Evolutionary conservation across 2,329 filamentous ascomycete genomes (phyloP).

Genomic region (Fusarium sp.): DNA sequence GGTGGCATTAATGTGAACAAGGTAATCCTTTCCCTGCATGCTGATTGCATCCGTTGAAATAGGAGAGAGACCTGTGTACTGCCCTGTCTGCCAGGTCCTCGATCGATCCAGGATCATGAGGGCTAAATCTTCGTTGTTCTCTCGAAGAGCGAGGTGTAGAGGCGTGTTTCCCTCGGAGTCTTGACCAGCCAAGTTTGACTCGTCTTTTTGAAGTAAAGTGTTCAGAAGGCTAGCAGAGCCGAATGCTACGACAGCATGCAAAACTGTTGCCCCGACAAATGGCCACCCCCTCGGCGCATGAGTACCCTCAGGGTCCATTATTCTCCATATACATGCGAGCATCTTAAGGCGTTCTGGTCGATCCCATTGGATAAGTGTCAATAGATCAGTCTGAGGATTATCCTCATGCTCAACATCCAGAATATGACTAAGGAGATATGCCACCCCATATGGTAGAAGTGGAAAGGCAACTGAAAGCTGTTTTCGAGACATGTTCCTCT

Average conservation of each 20-base stretch:
- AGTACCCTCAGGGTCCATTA: neutral
- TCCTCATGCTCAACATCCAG: rapidly evolving
- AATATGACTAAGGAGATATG: neutral
- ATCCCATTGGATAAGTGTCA: neutral
- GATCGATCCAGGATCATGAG: neutral
- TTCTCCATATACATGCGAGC: neutral
- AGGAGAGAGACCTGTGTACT: neutral
- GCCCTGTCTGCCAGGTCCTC: rapidly evolving
- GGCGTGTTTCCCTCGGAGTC: neutral
- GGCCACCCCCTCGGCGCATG: neutral
- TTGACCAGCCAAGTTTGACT: rapidly evolving
- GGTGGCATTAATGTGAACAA: neutral
- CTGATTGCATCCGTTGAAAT: rapidly evolving
- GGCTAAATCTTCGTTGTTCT: rapidly evolving
- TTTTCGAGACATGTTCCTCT: rapidly evolving
- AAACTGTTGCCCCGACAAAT: rapidly evolving
- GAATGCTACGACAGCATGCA: rapidly evolving
- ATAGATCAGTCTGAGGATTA: neutral
- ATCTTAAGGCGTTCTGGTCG: rapidly evolving
- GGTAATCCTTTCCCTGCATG: rapidly evolving
- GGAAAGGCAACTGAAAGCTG: neutral
- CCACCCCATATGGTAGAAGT: neutral
- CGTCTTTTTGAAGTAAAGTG: rapidly evolving
- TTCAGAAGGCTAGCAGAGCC: neutral
- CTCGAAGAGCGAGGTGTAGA: neutral